Conservation (phyloP, 2,329 filamentous ascomycete genomes). For the Gaeumannomyces sp. region DNA sequence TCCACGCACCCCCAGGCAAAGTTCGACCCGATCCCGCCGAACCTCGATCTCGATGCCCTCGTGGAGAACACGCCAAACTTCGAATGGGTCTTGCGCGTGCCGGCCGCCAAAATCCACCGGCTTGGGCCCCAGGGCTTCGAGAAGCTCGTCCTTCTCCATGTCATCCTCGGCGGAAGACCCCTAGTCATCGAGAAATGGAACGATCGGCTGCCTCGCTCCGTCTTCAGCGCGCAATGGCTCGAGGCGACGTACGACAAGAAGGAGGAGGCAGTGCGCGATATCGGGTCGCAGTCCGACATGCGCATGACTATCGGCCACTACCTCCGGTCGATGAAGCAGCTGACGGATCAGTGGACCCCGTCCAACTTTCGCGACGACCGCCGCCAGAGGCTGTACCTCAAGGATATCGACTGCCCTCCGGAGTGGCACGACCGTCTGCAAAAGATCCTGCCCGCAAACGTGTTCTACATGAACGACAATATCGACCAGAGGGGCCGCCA, state of each 20-base stretch:
- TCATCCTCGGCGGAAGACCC: slow-evolving; percentile 79
- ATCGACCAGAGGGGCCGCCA: slow-evolving; percentile 40
- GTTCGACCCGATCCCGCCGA: slow-evolving; percentile 84
- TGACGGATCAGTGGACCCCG: slow-evolving; percentile 75
- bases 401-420: slow-evolving; percentile 90
- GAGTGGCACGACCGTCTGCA: slow-evolving; percentile 80
- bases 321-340: slow-evolving; percentile 74
- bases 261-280: slow-evolving; percentile 77
- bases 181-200: slow-evolving; percentile 90
- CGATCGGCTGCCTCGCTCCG: slow-evolving; percentile 62
- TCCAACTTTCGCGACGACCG: slow-evolving; percentile 72
- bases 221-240: slow-evolving; percentile 79
- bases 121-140: slow-evolving; percentile 77
- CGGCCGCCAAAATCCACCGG: slow-evolving; percentile 68
- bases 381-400: slow-evolving; percentile 84
- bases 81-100: slow-evolving; percentile 76
- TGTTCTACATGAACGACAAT: slow-evolving; percentile 87
- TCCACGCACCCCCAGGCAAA: slow-evolving; percentile 74
- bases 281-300: slow-evolving; percentile 65
- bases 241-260: slow-evolving; percentile 73
- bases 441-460: slow-evolving; percentile 68
- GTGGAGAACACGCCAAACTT: slow-evolving; percentile 80
- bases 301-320: slow-evolving; percentile 88
- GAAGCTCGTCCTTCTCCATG: slow-evolving; percentile 74
- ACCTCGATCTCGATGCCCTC: slow-evolving; percentile 69